Evolutionary conservation across 768 basidiomycete genomes (phyloP).

Genomic region (Auricularia heimuer): DNA sequence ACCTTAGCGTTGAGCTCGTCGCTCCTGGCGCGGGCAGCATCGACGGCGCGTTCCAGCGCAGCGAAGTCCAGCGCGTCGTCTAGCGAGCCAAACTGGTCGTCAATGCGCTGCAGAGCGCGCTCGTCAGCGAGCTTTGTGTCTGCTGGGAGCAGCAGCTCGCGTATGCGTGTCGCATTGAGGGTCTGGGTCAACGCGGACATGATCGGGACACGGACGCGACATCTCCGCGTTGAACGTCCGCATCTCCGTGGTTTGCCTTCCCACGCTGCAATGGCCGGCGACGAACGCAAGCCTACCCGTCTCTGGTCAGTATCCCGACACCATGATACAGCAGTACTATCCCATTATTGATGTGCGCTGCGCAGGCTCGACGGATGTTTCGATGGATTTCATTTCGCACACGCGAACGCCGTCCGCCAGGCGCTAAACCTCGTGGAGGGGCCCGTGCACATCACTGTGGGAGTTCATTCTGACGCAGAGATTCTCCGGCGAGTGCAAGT

Average conservation of each 20-base stretch:
- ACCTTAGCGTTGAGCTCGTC: conserved; percentile 1
- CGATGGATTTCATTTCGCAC: conserved; percentile 13
- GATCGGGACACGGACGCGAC: background rate
- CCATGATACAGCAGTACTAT: background rate
- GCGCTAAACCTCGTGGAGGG: conserved; percentile 7
- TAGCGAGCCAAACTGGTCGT: background rate
- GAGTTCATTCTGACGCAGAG: conserved; percentile 11
- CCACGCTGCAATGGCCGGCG: background rate
- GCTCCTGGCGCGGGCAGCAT: background rate
- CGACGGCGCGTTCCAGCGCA: background rate
- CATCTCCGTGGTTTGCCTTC: background rate
- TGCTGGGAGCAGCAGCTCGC: background rate
- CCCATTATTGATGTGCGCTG: background rate
- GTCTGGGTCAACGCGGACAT: background rate
- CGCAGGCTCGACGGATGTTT: conserved; percentile 12
- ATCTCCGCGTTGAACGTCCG: background rate
- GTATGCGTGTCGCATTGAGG: background rate
- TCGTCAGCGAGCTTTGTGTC: background rate
- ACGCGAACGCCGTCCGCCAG: conserved; percentile 13
- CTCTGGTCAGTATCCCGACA: background rate
- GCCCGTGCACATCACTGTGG: conserved; percentile 9
- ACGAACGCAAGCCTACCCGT: background rate
- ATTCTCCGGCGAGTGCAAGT: conserved; percentile 7
- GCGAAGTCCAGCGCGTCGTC: background rate
- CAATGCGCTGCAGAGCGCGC: background rate